phyloP scores from a whole-genome alignment of 2,329 filamentous ascomycete species.

The Didymellaceae sp. region DNA sequence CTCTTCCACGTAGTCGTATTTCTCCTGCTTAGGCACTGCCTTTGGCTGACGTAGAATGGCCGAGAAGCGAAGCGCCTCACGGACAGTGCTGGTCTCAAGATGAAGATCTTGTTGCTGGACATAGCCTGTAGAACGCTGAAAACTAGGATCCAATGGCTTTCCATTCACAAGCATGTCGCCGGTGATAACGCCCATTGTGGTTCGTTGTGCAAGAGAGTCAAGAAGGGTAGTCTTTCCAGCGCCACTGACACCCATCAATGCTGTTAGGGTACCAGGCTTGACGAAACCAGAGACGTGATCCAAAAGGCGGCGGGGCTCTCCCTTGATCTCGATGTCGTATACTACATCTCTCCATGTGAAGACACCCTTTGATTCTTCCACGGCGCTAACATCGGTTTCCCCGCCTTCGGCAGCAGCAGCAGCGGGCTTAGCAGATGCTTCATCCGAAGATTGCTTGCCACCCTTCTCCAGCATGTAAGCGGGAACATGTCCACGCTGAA shows the following conservation, averaged over 20 bases:
- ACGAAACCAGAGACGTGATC: conserved; percentile 63
- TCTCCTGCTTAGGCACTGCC: conserved; percentile 62
- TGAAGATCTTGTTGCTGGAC: conserved; percentile 52
- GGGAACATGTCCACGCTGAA: conserved; percentile 56
- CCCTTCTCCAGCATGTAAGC: conserved; percentile 45
- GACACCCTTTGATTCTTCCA: conserved; percentile 50
- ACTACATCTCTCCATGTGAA: conserved; percentile 49
- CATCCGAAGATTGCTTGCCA: conserved; percentile 41
- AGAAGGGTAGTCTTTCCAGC: conserved; percentile 50
- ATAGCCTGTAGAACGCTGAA: conserved; percentile 49
- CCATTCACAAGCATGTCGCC: conserved; percentile 50
- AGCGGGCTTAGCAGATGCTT: conserved; percentile 41
- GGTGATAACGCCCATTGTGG: conserved; percentile 47
- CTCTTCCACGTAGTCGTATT: conserved; percentile 67
- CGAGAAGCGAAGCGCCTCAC: conserved; percentile 46
- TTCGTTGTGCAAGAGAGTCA: conserved; percentile 45
- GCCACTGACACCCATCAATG: conserved; percentile 47
- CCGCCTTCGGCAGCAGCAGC: conserved; percentile 37
- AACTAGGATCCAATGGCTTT: conserved; percentile 42
- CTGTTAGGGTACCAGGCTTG: conserved; percentile 60
- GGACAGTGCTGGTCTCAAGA: conserved; percentile 47
- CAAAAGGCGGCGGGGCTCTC: conserved; percentile 58
- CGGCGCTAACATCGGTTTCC: conserved; percentile 48
- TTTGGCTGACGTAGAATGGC: conserved; percentile 58
- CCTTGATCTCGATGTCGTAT: conserved; percentile 48